Percentiles rank a stretch among this genome's conserved stretches.
phyloP scores from a whole-genome alignment of 2,329 filamentous ascomycete genomes.

The Orbilia quercus region DNA sequence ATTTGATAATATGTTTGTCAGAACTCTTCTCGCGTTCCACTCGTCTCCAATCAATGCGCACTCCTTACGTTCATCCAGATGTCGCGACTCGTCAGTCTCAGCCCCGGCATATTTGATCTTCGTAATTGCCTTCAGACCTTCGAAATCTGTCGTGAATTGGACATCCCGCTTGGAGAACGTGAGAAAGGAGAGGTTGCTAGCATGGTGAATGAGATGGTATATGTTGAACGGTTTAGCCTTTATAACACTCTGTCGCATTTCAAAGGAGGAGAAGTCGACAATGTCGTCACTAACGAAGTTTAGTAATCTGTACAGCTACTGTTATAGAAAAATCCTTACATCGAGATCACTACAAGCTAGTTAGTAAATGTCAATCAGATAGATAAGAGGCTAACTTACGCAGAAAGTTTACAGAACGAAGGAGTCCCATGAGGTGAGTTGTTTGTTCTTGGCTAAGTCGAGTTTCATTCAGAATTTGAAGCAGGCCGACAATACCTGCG shows the following conservation, averaged over 20 bases:
- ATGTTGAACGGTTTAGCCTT: constrained; percentile 57
- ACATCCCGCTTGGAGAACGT: constrained; percentile 53
- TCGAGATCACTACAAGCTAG: constrained; percentile 57
- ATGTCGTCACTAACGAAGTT: constrained; percentile 57
- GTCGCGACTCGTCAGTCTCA: constrained; percentile 34
- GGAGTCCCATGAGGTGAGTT: constrained; percentile 53
- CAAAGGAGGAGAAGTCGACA: constrained; percentile 59
- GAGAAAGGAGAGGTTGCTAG: constrained; percentile 53
- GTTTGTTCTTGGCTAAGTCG: constrained; percentile 57
- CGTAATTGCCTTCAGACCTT: constrained; percentile 41
- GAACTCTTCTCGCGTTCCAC: constrained; percentile 57
- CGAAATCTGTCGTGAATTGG: constrained; percentile 50
- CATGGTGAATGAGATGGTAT: constrained; percentile 57
- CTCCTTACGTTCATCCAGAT: constrained; percentile 56
- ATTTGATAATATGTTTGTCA: constrained; percentile 59
- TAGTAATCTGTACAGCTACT: constrained; percentile 2
- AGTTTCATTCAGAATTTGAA: constrained; percentile 58
- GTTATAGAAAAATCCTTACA: constrained; percentile 18
- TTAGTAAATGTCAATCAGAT: neutral
- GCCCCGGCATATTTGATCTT: constrained; percentile 44
- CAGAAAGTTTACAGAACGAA: constrained; percentile 56
- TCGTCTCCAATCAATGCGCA: constrained; percentile 58
- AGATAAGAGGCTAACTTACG: constrained; percentile 35
- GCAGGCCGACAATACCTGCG: constrained; percentile 57
- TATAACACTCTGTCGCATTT: constrained; percentile 51